phyloP scores from a whole-genome alignment of 1,284 basidiomycete genomes.

The Vanrija sp. region DNA sequence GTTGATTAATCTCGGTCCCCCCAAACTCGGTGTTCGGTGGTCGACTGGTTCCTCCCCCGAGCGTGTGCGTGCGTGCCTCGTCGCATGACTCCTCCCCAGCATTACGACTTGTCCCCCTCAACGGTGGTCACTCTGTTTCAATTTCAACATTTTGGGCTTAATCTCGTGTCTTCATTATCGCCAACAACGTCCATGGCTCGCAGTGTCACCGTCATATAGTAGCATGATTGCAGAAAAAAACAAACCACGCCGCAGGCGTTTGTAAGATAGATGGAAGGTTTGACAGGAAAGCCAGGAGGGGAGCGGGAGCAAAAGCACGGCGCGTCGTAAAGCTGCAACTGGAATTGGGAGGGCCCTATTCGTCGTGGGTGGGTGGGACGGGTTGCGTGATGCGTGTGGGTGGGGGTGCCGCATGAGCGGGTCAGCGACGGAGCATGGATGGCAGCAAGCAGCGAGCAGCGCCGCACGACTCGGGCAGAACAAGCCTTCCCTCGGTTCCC shows the following conservation, averaged over 20 bases:
- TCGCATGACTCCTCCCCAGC: not conserved
- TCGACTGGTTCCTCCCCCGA: not conserved
- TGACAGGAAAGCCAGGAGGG: no score
- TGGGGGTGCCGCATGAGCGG: no score
- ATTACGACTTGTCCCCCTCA: not conserved
- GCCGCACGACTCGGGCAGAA: no score
- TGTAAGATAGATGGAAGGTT: not conserved
- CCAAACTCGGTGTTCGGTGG: no score
- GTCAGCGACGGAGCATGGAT: no score
- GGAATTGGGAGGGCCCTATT: not conserved
- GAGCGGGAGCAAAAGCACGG: no score
- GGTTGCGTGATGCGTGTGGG: no score
- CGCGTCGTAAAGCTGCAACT: not conserved
- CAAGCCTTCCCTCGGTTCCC: no score
- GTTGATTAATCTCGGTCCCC: slow-evolving; percentile 17
- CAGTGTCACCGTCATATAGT: not conserved
- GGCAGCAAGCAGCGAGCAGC: no score
- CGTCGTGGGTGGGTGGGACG: no score
- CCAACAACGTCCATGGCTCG: not conserved
- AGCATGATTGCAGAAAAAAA: not conserved
- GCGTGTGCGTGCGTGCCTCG: no score
- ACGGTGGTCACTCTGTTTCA: not conserved
- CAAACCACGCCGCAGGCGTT: not conserved
- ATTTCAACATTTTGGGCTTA: not conserved
- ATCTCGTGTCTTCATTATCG: not conserved